A percentile compares a stretch with the other conserved stretches of the same genome.
Evolutionary conservation across 306 rosid genomes (phyloP).

Genomic region (Fagus sylvatica): DNA sequence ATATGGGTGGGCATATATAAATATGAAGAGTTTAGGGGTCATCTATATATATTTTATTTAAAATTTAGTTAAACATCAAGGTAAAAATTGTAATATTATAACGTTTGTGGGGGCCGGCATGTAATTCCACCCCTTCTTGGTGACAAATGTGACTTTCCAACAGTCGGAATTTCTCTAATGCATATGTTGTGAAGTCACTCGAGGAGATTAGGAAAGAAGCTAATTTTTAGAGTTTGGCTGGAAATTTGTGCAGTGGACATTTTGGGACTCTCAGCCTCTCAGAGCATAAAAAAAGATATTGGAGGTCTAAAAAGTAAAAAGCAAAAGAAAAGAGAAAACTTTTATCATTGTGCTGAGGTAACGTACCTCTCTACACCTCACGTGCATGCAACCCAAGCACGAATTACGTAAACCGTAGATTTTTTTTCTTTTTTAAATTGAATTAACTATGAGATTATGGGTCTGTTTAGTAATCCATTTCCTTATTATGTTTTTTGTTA

Average conservation of each 20-base stretch:
- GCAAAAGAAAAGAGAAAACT: conserved; percentile 65
- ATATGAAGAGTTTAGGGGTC: too few relatives aligned
- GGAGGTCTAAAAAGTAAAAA: conserved; percentile 88
- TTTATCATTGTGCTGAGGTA: conserved; percentile 73
- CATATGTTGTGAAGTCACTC: not conserved
- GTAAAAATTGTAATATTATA: too few relatives aligned
- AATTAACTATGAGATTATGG: not conserved
- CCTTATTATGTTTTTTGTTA: too few relatives aligned
- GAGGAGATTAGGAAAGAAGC: not conserved
- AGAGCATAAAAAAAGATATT: conserved; percentile 67
- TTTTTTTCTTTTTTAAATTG: not conserved
- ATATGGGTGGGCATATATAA: too few relatives aligned
- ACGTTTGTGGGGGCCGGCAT: too few relatives aligned
- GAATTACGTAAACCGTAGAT: conserved; percentile 25
- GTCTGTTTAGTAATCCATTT: too few relatives aligned
- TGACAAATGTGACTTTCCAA: not conserved
- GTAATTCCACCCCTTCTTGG: not conserved
- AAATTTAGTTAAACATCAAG: too few relatives aligned
- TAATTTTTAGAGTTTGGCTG: conserved; percentile 30
- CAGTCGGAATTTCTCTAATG: not conserved
- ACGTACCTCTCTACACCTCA: conserved; percentile 59
- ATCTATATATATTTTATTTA: too few relatives aligned
- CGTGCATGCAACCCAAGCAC: conserved; percentile 76
- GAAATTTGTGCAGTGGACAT: conserved; percentile 50
- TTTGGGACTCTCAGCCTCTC: conserved; percentile 52